Conservation (phyloP, 2,329 filamentous ascomycete genomes). For the Sarocladiaceae sp. region DNA sequence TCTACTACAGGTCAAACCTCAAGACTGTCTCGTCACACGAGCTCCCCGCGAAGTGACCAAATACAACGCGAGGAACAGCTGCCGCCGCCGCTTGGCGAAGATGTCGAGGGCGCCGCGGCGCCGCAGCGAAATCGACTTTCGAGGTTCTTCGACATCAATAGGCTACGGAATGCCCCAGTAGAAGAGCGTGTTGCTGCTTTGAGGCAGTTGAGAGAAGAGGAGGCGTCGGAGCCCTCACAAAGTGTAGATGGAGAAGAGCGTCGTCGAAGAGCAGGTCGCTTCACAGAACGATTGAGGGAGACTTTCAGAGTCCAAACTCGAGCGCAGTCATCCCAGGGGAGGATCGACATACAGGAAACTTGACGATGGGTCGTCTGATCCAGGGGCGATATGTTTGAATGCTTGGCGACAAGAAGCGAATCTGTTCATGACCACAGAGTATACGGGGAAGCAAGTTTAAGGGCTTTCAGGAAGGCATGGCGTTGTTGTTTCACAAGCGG, state of each 20-base stretch:
- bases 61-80: conserved; percentile 21
- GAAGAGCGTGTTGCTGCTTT: conserved; percentile 61
- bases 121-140: conserved; percentile 41
- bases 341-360: background rate
- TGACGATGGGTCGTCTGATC: too few species aligned
- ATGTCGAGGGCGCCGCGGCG: conserved; percentile 28
- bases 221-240: conserved; percentile 11
- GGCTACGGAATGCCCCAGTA: conserved; percentile 53
- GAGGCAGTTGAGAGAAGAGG: conserved; percentile 35
- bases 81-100: conserved; percentile 38
- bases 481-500: background rate
- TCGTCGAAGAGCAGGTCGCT: conserved; percentile 35
- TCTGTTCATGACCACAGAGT: too few species aligned
- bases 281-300: conserved; percentile 48
- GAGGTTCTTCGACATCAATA: conserved; percentile 52
- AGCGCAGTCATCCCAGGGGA: conserved; percentile 28
- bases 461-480: background rate
- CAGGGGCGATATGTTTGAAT: too few species aligned
- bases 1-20: background rate
- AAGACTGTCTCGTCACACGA: background rate
- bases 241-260: conserved; percentile 27
- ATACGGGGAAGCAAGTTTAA: background rate
- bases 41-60: conserved; percentile 9
- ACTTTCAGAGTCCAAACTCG: conserved; percentile 49
- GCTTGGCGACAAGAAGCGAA: too few species aligned